These are phyloP conservation scores for Trichosporon faecale DNA, from an alignment of 1,284 basidiomycete species.

Conservation along the genomic window DNA sequence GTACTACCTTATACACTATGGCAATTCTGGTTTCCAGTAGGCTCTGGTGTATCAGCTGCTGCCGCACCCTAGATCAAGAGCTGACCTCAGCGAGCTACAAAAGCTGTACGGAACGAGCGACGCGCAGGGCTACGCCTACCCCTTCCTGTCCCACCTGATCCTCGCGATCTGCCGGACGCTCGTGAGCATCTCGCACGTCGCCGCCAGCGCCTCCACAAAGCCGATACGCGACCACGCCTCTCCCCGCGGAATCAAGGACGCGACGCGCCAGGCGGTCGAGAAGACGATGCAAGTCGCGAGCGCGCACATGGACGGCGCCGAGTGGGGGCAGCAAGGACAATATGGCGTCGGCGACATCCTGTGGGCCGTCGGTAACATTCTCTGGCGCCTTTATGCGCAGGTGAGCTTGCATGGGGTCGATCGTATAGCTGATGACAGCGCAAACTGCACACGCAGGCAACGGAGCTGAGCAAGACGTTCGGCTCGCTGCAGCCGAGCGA, in stretches of 20 bases:
- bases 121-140: conserved; percentile 30
- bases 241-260: conserved; percentile 39
- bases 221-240: conserved; percentile 35
- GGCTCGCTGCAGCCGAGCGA: conserved; percentile 34
- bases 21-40: too few species aligned
- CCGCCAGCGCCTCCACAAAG: conserved; percentile 31
- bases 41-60: too few species aligned
- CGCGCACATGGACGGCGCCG: conserved; percentile 23
- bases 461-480: conserved; percentile 36
- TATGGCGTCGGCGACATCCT: conserved; percentile 37
- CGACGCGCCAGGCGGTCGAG: conserved; percentile 44
- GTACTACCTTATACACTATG: conserved; percentile 5
- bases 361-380: conserved; percentile 40
- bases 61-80: too few species aligned
- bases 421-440: conserved; percentile 23
- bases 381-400: conserved; percentile 44
- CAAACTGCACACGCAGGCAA: conserved; percentile 43
- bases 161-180: conserved; percentile 19
- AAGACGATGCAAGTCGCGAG: conserved; percentile 35
- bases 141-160: conserved; percentile 38
- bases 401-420: conserved; percentile 18
- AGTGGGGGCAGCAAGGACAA: conserved; percentile 24
- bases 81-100: conserved; percentile 35
- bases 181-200: conserved; percentile 18
- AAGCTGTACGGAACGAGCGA: conserved; percentile 33